Base-by-base conservation (phyloP, 352 stramenopile genomes). In the Phytophthora constricta region DNA sequence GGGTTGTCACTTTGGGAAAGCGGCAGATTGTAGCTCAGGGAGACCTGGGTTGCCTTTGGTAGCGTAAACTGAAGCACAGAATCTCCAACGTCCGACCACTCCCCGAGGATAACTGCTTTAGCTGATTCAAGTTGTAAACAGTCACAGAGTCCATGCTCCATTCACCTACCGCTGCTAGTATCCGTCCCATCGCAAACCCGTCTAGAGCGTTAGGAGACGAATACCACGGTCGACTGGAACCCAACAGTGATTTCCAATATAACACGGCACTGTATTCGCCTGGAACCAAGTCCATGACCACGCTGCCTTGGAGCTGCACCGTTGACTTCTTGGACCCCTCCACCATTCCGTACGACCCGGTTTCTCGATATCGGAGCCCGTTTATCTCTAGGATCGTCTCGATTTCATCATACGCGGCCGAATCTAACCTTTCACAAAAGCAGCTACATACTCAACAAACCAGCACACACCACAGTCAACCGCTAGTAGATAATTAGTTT, bases 11-110 rank as follows among this genome's bases (percentile, higher is more conserved):
- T 78, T 55, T 94, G 86, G 4, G 82, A 79, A 13, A 92, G 68
- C 1, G 86, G 86, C 9, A 94, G 67, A 34, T 88, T 87, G 65
- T 94, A 94, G 51, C 77, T 88, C n/a, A 94, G 62, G 1, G 72
- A 82, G 8, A 91, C 84, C 50, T 71, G 77, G 2, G 81, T 85
- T 26, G 70, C 66, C 10, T 81, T 86, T 9, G 80, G 72, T 11
- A 94, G 59, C 2, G 62, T 79, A 46, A 94, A 94, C 22, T 90
- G 75, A n/a, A 92, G 76, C 10, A 92, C 71, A 16, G 86, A 92
- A 48, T 91, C 77, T 17, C 86, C 86, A 19, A 94, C 86, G 48
- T 92, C 84, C 1, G 84, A 94, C 86, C 86, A 94, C 7, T 85
- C 59, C 74, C 69, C 1, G 77, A 34, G 26, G 76, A 55, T 14